These are phyloP conservation scores for Daldinia bambusicola DNA, from an alignment of 495 filamentous ascomycete genomes.

Conservation along the genomic window DNA sequence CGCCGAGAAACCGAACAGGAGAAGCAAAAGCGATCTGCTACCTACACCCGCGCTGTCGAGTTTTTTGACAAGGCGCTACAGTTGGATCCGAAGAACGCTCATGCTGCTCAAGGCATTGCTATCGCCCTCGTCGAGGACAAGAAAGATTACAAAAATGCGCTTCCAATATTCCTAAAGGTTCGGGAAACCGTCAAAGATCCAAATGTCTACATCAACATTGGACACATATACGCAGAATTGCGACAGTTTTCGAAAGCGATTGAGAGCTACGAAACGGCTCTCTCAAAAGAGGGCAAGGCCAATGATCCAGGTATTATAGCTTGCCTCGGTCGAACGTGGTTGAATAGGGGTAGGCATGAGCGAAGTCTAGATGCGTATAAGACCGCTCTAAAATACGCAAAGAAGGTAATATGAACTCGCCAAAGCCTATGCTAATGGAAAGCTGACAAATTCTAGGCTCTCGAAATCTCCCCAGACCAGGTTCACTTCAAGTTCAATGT, in stretches of 20 bases:
- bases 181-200: constrained; percentile 88
- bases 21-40: constrained; percentile 85
- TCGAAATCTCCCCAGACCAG: constrained; percentile 80
- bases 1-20: constrained; percentile 86
- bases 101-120: constrained; percentile 93
- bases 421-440: constrained; percentile 3
- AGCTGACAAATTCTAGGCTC: constrained; percentile 64
- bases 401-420: constrained; percentile 62
- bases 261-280: constrained; percentile 92
- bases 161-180: constrained; percentile 87
- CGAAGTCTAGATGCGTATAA: constrained; percentile 82
- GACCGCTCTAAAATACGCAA: constrained; percentile 85
- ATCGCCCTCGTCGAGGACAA: constrained; percentile 94
- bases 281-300: constrained; percentile 78
- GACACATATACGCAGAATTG: constrained; percentile 89
- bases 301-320: constrained; percentile 85
- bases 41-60: constrained; percentile 90
- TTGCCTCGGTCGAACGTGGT: constrained; percentile 94
- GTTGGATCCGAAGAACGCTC: constrained; percentile 90
- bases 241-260: constrained; percentile 89
- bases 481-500: constrained; percentile 96
- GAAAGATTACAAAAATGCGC: constrained; percentile 80
- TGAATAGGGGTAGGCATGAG: constrained; percentile 84
- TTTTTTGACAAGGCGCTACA: constrained; percentile 98
- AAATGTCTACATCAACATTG: constrained; percentile 88